Evolutionary conservation across 129 eudicot genomes (phyloP).

Genomic region (Flaveria robusta): DNA sequence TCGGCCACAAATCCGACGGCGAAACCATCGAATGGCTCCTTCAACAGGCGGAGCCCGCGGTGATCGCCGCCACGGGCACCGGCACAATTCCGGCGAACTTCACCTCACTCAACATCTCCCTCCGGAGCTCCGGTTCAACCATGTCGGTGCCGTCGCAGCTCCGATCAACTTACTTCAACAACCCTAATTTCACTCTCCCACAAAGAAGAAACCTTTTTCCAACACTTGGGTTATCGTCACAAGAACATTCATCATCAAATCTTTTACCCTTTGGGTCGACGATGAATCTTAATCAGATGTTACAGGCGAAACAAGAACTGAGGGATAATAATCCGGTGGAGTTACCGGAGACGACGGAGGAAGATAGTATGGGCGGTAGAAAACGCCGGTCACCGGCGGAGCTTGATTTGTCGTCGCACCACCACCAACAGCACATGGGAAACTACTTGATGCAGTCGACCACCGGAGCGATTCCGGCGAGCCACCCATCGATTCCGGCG

Average conservation of each 20-base stretch:
- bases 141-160: constrained; percentile 88
- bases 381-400: constrained; percentile 45
- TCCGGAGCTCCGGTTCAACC: constrained; percentile 92
- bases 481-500: constrained; percentile 69
- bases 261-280: constrained; percentile 58
- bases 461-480: constrained; percentile 54
- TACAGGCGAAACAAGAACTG: constrained; percentile 68
- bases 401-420: constrained; percentile 48
- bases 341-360: constrained; percentile 46
- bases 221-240: constrained; percentile 53
- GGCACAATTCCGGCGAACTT: constrained; percentile 98
- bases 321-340: constrained; percentile 41
- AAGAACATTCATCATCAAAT: constrained; percentile 45
- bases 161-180: constrained; percentile 67
- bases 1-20: constrained; percentile 96
- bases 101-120: constrained; percentile 81
- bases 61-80: constrained; percentile 96
- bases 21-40: constrained; percentile 96
- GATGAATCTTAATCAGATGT: constrained; percentile 47
- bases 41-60: constrained; percentile 93
- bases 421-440: constrained; percentile 55
- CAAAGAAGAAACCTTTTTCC: constrained; percentile 58
- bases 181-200: constrained; percentile 65
- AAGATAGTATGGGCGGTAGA: constrained; percentile 46
- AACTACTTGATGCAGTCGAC: constrained; percentile 65